Evolutionary conservation across 345 rosid genomes (phyloP).

Genomic region (Ceriops tagal): DNA sequence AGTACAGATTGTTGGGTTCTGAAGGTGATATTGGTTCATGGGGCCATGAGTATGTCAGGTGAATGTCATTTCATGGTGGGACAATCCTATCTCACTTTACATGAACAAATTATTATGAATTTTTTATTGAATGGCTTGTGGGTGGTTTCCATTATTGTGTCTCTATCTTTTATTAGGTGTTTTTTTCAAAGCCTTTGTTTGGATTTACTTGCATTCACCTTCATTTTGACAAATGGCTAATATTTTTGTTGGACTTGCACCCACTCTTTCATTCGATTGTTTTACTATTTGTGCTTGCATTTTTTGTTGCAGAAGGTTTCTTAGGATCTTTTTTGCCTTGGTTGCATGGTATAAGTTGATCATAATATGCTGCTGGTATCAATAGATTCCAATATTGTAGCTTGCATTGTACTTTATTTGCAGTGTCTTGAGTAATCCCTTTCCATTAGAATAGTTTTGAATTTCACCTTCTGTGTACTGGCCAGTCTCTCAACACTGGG

Average conservation of each 20-base stretch:
- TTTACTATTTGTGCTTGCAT: neutral
- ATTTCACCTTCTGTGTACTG: neutral
- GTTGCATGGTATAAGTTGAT: neutral
- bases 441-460: neutral
- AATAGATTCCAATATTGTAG: neutral
- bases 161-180: too few relatives aligned
- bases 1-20: constrained; percentile 78
- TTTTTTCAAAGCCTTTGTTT: too few relatives aligned
- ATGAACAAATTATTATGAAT: too few relatives aligned
- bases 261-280: neutral
- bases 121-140: neutral
- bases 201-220: too few relatives aligned
- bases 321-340: neutral
- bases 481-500: too few relatives aligned
- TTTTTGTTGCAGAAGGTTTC: neutral
- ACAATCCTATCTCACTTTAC: too few relatives aligned
- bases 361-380: neutral
- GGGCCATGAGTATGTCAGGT: constrained; percentile 98
- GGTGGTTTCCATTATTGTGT: neutral
- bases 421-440: neutral
- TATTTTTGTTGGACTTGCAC: neutral
- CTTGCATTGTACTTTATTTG: neutral
- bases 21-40: constrained; percentile 94
- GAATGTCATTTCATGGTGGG: constrained; percentile 2
- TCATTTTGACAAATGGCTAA: neutral